Percentiles rank a stretch among this genome's conserved stretches.
Evolutionary conservation across 1,284 basidiomycete genomes (phyloP).

Genomic region (Hymenochaete sp.): DNA sequence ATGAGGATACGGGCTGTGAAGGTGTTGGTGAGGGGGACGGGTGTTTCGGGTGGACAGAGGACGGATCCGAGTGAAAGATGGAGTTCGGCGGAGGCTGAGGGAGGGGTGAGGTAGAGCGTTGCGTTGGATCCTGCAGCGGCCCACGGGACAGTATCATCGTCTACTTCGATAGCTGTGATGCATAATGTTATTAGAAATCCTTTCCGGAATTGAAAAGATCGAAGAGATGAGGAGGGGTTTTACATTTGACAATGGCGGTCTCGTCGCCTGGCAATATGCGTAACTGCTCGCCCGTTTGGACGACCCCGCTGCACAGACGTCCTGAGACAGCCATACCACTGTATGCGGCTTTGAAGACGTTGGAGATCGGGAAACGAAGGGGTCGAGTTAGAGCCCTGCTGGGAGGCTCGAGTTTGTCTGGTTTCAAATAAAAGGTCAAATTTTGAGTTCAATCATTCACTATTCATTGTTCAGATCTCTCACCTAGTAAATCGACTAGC

Average conservation of each 20-base stretch:
- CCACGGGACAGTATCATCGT: conserved; percentile 75
- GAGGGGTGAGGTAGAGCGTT: conserved; percentile 75
- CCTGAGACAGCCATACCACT: conserved; percentile 81
- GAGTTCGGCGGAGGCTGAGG: too few relatives aligned
- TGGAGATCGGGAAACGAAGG: conserved; percentile 84
- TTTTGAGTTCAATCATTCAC: conserved; percentile 3
- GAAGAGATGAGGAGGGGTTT: too few relatives aligned
- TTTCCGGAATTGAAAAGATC: conserved; percentile 1
- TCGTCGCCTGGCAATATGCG: conserved; percentile 91
- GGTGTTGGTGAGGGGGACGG: conserved; percentile 65
- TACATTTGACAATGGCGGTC: conserved; percentile 77
- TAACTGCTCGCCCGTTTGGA: conserved; percentile 87
- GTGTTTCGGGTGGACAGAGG: conserved; percentile 66
- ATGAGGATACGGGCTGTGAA: conserved; percentile 89
- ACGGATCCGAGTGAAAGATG: conserved; percentile 85
- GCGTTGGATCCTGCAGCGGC: conserved; percentile 87
- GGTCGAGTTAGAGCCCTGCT: conserved; percentile 69
- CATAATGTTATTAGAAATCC: conserved; percentile 9
- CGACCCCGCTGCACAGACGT: conserved; percentile 78
- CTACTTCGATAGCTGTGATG: conserved; percentile 75
- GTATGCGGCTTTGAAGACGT: conserved; percentile 88
- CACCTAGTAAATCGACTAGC: conserved; percentile 77
- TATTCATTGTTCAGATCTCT: too few relatives aligned
- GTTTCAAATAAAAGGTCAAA: not conserved
- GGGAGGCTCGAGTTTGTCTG: conserved; percentile 80